Conservation (phyloP, 2,329 filamentous ascomycete genomes). For the Aquanectria penicillioides region DNA sequence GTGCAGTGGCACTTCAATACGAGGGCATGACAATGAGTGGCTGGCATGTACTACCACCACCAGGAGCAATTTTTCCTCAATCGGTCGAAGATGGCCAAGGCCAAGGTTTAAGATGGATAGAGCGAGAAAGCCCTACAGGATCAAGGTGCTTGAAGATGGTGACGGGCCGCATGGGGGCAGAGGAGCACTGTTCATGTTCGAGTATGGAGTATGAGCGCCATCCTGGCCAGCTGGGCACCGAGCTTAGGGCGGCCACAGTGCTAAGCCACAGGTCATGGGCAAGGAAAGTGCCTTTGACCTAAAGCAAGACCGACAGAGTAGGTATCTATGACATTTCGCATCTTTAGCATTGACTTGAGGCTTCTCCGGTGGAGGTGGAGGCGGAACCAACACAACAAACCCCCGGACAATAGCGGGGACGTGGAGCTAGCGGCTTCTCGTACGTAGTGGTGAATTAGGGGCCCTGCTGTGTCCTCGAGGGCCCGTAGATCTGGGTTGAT, state of each 20-base stretch:
- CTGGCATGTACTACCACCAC: slow-evolving; percentile 2
- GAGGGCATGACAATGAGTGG: neutral
- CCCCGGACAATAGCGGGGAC: slow-evolving; percentile 1
- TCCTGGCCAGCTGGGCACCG: neutral
- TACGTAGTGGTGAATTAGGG: neutral
- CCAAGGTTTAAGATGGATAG: neutral
- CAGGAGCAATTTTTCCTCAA: neutral
- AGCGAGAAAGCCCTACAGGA: too few species aligned
- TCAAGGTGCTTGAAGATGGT: too few species aligned
- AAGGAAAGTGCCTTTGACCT: too few species aligned
- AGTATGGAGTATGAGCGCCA: too few species aligned
- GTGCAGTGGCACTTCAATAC: slow-evolving; percentile 1
- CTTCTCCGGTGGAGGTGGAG: slow-evolving; percentile 5
- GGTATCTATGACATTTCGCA: neutral
- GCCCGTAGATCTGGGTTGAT: slow-evolving; percentile 20
- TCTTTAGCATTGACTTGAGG: neutral
- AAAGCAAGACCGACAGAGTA: neutral
- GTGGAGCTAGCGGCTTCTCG: neutral
- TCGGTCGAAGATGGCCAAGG: neutral
- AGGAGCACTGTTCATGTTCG: too few species aligned
- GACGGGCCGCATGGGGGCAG: too few species aligned
- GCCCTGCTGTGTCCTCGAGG: too few species aligned
- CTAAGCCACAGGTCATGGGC: slow-evolving; percentile 5
- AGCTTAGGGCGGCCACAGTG: slow-evolving; percentile 1
- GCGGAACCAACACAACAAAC: neutral